Evolutionary conservation across 2,329 filamentous ascomycete genomes (phyloP).

Genomic region (Cladophialophora psammophila): DNA sequence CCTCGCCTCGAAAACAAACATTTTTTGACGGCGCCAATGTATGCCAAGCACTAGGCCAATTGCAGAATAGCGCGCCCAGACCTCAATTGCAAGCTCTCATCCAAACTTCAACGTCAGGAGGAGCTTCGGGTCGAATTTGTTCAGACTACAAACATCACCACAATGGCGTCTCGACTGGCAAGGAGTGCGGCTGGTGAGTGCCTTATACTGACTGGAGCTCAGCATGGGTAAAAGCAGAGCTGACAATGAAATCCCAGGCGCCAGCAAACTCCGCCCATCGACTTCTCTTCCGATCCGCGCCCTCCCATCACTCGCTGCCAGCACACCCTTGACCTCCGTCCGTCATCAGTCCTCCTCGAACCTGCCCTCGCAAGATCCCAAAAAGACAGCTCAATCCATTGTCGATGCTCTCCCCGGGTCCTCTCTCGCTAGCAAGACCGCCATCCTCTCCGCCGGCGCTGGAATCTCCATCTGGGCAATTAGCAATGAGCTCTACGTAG

Average conservation of each 20-base stretch:
- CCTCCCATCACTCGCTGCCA: slow-evolving; percentile 70
- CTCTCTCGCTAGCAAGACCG: slow-evolving; percentile 92
- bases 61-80: slow-evolving; percentile 25
- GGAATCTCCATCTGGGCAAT: slow-evolving; percentile 92
- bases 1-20: slow-evolving; percentile 12
- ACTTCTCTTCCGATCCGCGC: slow-evolving; percentile 57
- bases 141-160: slow-evolving; percentile 46
- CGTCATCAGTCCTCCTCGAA: slow-evolving; percentile 71
- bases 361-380: slow-evolving; percentile 85
- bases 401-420: slow-evolving; percentile 91
- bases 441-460: slow-evolving; percentile 91
- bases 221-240: slow-evolving; percentile 28
- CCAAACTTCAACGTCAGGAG: slow-evolving; percentile 25
- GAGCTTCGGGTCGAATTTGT: slow-evolving; percentile 14
- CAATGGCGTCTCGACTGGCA: slow-evolving; percentile 98
- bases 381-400: slow-evolving; percentile 96
- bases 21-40: slow-evolving; percentile 14
- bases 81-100: slow-evolving; percentile 15
- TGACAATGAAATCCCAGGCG: slow-evolving; percentile 66
- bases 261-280: slow-evolving; percentile 82
- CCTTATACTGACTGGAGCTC: slow-evolving; percentile 40
- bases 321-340: slow-evolving; percentile 70
- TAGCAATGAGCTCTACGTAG: slow-evolving; percentile 99
- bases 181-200: slow-evolving; percentile 91
- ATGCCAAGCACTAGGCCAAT: slow-evolving; percentile 28